Evolutionary conservation across 2,329 filamentous ascomycete genomes (phyloP).

Genomic region (Diaporthe helianthi): DNA sequence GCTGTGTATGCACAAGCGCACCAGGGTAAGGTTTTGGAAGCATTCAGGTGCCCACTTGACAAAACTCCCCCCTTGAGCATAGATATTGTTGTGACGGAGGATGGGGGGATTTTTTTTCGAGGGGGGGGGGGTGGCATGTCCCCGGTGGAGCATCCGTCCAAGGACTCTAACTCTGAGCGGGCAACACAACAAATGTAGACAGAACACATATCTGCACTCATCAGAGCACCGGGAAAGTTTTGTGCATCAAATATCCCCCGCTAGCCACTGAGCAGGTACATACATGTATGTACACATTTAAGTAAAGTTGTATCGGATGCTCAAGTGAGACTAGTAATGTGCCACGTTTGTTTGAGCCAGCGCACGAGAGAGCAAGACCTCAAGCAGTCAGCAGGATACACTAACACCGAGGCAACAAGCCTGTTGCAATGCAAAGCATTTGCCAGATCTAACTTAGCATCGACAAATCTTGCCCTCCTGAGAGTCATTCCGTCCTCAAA

Average conservation of each 20-base stretch:
- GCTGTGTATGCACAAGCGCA: not conserved
- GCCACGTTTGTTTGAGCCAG: not conserved
- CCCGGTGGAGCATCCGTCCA: not conserved
- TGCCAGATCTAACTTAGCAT: not conserved
- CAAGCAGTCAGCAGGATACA: not conserved
- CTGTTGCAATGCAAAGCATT: not conserved
- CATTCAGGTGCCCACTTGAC: conserved; percentile 19
- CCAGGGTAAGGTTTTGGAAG: not conserved
- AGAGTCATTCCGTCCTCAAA: not conserved
- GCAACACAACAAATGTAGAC: not conserved
- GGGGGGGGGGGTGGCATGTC: not conserved
- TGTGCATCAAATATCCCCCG: not conserved
- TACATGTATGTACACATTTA: not conserved
- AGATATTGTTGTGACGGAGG: not conserved
- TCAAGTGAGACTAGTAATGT: not conserved
- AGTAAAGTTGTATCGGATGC: conserved; percentile 4
- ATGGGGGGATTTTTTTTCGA: no score
- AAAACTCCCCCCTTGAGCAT: no score
- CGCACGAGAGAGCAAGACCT: conserved; percentile 3
- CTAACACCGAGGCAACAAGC: not conserved
- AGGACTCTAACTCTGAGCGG: not conserved
- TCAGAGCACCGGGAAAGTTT: not conserved
- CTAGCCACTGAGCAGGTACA: not conserved
- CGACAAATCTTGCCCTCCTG: conserved; percentile 1
- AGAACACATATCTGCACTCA: not conserved